Evolutionary conservation across 108 stramenopile genomes (phyloP).

Genomic region (Licmophora abbreviata): DNA sequence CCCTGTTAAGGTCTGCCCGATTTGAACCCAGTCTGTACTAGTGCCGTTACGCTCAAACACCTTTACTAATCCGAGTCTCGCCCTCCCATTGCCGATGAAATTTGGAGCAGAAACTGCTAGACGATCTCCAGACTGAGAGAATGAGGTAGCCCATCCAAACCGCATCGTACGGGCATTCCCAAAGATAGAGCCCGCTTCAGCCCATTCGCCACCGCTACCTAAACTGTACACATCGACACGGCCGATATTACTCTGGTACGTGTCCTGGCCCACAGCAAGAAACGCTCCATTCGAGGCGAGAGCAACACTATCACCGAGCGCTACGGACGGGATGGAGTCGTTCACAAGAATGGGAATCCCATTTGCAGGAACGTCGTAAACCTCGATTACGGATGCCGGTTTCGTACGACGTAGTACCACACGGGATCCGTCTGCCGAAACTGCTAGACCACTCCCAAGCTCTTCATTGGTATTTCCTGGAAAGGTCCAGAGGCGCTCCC

Average conservation of each 20-base stretch:
- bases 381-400: background rate
- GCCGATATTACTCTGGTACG: background rate
- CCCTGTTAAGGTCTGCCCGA: background rate
- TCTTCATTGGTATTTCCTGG: background rate
- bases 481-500: background rate
- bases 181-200: background rate
- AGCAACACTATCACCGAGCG: background rate
- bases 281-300: background rate
- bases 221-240: background rate
- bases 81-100: background rate
- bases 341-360: background rate
- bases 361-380: background rate
- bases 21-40: background rate
- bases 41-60: background rate
- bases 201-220: background rate
- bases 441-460: background rate
- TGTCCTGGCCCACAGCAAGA: background rate
- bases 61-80: background rate
- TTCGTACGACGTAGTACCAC: background rate
- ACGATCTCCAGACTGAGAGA: background rate
- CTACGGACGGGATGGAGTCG: background rate
- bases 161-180: background rate
- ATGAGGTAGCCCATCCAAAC: conserved; percentile 1
- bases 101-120: conserved; percentile 6
- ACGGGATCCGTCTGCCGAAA: conserved; percentile 3